Evolutionary conservation across 1,139 yeast species (phyloP), one percentile per base, ranked within the genome.

Genomic region (Hansenula lynferdii): DNA sequence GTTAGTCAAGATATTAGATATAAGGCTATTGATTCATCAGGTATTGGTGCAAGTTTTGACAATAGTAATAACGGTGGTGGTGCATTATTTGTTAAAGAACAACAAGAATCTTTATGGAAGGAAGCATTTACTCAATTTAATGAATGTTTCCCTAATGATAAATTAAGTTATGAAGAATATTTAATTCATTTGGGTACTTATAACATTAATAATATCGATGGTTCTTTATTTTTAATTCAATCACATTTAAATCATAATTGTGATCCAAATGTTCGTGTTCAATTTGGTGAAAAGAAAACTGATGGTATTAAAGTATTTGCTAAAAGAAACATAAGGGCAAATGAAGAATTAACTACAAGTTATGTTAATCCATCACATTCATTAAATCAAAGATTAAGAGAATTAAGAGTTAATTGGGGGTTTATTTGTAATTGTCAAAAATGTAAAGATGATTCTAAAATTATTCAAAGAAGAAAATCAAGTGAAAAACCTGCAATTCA

Each of bases 241-340:
- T 78, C 92, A 1, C 86, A 83, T 52, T 64, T 85, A 52, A 85
- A 85, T 53, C 96, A 86, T 56, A 72, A 70, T 45, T 86, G 96
- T 64, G 77, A 72, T 36, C 92, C 94, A 1, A 85, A 80, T 51
- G 78, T 79, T 3, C 66, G 70, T 25, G 83, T 79, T 21, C 70
- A 75, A 38, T 64, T 77, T 10, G 67, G 71, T 17, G 62, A 62
- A 9, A 67, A 72, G 28, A 65, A 75, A 35, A 62, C 69, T 2
- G 69, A 66, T 9, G 84, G 85, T 5, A 66, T 85, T 44, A 76
- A 71, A 49, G 80, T 84, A 0, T 62, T 54, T 42, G 87, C 95
- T 0, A 65, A 69, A 18, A 66, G 76, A 37, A 77, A 75, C 38
- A 78, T 86, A 31, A 62, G 62, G 39, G 66, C 73, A 2, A 85